Conservation (phyloP, 2,329 filamentous ascomycete genomes). For the Apiospora rasikravindrae region DNA sequence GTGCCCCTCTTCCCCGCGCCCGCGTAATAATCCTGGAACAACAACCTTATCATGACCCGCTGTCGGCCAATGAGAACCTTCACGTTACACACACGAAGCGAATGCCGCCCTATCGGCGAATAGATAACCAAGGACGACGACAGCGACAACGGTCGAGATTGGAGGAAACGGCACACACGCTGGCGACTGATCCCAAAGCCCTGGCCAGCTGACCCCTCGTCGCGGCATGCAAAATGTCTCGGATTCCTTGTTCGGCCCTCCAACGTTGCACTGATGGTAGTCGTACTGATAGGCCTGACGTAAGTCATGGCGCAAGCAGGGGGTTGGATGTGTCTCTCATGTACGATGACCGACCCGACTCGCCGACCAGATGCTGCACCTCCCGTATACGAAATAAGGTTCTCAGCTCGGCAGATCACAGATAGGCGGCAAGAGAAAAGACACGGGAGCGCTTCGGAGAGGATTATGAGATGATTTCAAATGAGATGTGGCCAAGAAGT, state of each 20-base stretch:
- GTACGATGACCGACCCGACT: background rate
- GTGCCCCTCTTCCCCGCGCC: background rate
- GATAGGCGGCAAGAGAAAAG: background rate
- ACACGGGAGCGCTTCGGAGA: background rate
- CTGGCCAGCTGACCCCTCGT: background rate
- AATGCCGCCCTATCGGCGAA: background rate
- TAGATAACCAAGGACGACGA: background rate
- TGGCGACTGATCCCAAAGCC: no score
- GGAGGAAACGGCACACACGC: no score
- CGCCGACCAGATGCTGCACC: background rate
- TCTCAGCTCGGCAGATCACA: background rate
- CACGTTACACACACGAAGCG: background rate
- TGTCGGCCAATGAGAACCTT: background rate
- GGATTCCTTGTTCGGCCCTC: background rate
- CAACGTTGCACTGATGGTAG: background rate
- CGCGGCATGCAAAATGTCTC: background rate
- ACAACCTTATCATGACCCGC: slow-evolving; percentile 3
- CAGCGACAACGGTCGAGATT: background rate
- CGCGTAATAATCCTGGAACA: background rate
- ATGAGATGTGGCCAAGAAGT: background rate
- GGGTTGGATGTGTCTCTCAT: background rate
- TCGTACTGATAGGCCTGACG: background rate
- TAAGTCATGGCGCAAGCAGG: background rate
- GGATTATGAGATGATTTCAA: background rate
- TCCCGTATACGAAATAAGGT: background rate